Base-by-base conservation (phyloP, 148 eudicot genomes). In the Chenopodium quinoa region DNA sequence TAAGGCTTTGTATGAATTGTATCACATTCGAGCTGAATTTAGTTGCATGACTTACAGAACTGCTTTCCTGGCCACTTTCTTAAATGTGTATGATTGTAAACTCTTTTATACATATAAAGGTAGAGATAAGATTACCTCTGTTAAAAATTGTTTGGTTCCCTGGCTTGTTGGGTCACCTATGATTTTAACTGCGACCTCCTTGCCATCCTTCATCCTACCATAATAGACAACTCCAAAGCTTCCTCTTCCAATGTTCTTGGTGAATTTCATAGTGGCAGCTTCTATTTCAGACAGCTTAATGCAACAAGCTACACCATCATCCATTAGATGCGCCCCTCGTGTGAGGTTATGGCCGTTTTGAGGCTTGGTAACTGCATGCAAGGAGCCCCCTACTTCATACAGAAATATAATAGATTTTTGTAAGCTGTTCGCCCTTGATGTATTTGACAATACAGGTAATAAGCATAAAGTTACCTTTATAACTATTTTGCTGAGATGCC, bases 181-280 rank as follows among this genome's bases (percentile, higher is more conserved):
- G 68, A 84, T 84, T 85, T 96, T 94, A 54, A 96, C 99, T 32
- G 98, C 98, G 2, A 96, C 85, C 83, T 96, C 99, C 85, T 94
- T 96, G 66, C 98, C 95, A 34, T 90, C 95, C 80, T 86, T 89
- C 90, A 96, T 84, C 87, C 84, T 94, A 16, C 99, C 99, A 78
- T 94, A 94, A 83, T 92, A 96, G n/a, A 96, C 99, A 47, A 92
- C 90, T 77, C 99, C 99, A 76, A 91, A 94, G 88, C 99, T 94
- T 84, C 99, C 99, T 87, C 89, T 86, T 46, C 98, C 99, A 65
- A 96, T 90, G 69, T 83, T 85, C 84, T 82, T 94, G 40, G 93
- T 87, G 71, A 93, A 96, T 67, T 77, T 88, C 73, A 84, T 78
- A 0, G 99, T 96, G 64, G 97, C 98, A 82, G 84, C 92, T 89